Base-by-base conservation (phyloP, 495 filamentous ascomycete species). In the Penicillium ochrochloron region DNA sequence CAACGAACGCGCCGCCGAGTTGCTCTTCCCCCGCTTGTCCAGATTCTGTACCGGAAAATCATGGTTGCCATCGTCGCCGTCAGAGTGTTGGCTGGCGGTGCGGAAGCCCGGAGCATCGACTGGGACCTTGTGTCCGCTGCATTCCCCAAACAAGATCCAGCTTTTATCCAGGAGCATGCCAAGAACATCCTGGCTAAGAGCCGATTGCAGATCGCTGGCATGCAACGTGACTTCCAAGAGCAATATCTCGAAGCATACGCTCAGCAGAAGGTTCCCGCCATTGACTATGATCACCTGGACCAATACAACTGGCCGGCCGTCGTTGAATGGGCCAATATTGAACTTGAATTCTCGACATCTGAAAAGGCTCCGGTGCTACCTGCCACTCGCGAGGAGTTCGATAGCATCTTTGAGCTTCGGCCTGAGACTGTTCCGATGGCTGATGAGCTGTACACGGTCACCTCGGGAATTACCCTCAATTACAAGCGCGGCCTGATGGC, bases 191-290 rank as follows among this genome's bases (percentile, higher is more conserved):
- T 84, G 14, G 84, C 79, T 52, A 87, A 85, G 60, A 84, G 88
- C 52, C 82, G 83, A 53, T 77, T 83, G 11, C 83, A 86, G 29
- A 83, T 96, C 46, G 80, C 89, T 8, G 86, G 87, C 59, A 77
- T 98, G 70, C 88, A 89, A 31, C 76, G 77, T n/a, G 87, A 91
- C 64, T 96, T 98, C 71, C 90, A 92, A 64, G 81, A 87, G 35
- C 80, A 81, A 17, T 97, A 92, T 71, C 76, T 93, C 21, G 81
- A 84, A 46, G 96, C 92, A 0, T 98, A 97, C 69, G 85, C 85
- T 55, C 81, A 83, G 3, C 84, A 84, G 10, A 79, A 89, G 56
- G 64, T 98, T 0, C 89, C 90, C 2, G 69, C 77, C 2, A 83
- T 99, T 34, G 82, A 97, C 73, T 94, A 87, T 63, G 77, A 88